A percentile compares a stretch with the other conserved stretches of the same genome.
Evolutionary conservation across 2,329 filamentous ascomycete species (phyloP).

Genomic region (Madurella fahalii): DNA sequence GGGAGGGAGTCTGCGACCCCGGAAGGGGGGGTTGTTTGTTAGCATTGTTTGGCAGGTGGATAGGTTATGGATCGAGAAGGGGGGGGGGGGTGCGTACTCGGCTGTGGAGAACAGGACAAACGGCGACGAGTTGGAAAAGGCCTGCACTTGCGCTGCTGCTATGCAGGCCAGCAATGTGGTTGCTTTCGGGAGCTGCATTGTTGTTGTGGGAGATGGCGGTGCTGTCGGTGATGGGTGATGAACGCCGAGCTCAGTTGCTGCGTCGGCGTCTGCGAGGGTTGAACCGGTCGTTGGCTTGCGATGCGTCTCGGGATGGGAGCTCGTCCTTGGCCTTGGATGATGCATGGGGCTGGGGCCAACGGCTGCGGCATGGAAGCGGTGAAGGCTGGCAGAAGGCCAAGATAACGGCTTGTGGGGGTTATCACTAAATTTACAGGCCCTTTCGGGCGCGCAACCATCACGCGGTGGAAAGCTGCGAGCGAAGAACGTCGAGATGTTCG

Average conservation of each 20-base stretch:
- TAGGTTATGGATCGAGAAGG: not conserved
- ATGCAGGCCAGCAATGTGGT: constrained; percentile 52
- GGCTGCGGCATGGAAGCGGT: constrained; percentile 5
- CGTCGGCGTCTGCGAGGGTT: constrained; percentile 2
- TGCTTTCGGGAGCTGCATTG: constrained; percentile 54
- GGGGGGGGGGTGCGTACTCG: constrained; percentile 53
- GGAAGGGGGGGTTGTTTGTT: not conserved
- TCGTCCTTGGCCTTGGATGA: constrained; percentile 10
- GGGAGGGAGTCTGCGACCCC: constrained; percentile 31
- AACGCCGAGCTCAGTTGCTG: constrained; percentile 7
- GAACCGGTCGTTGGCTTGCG: constrained; percentile 12
- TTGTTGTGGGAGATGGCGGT: constrained; percentile 16
- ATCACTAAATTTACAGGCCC: constrained; percentile 20
- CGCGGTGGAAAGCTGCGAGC: not conserved
- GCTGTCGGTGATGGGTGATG: constrained; percentile 1
- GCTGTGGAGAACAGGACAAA: constrained; percentile 85
- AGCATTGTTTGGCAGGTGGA: not conserved
- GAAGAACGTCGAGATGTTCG: constrained; percentile 38
- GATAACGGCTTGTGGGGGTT: not conserved
- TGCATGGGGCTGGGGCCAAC: constrained; percentile 11
- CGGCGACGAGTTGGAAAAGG: constrained; percentile 82
- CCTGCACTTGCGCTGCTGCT: constrained; percentile 51
- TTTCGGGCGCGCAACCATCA: not conserved
- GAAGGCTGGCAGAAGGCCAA: constrained; percentile 3
- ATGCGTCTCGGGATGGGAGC: not conserved